Evolutionary conservation across 768 basidiomycete genomes (phyloP).

Genomic region (Mycena galericulata): DNA sequence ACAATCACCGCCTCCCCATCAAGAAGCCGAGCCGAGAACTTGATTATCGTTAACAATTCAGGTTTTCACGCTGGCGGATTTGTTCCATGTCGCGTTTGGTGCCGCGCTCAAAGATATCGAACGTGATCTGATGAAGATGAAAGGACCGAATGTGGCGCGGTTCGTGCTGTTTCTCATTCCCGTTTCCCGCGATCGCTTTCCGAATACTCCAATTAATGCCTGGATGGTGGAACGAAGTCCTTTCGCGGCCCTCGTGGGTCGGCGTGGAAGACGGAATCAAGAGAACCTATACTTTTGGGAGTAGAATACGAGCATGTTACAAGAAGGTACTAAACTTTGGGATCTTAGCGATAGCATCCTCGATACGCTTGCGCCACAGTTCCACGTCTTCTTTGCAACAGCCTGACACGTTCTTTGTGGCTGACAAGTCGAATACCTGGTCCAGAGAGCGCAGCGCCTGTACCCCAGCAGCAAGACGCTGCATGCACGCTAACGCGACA

Average conservation of each 20-base stretch:
- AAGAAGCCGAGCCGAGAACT: no score
- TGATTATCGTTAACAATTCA: no score
- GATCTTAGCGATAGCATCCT: neutral
- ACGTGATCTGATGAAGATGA: conserved; percentile 39
- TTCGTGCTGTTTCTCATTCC: no score
- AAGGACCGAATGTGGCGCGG: conserved; percentile 61
- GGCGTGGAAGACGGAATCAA: no score
- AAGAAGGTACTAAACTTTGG: conserved; percentile 19
- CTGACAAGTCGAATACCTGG: neutral
- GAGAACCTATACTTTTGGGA: no score
- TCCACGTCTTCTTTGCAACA: neutral
- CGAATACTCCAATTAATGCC: no score
- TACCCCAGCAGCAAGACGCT: neutral
- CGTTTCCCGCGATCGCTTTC: no score
- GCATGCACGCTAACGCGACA: neutral
- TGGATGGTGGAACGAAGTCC: no score
- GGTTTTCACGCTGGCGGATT: conserved; percentile 57
- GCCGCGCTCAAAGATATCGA: conserved; percentile 38
- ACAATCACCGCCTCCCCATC: no score
- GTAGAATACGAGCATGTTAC: no score
- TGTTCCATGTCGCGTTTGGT: conserved; percentile 57
- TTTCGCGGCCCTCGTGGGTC: no score
- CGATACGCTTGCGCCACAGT: conserved; percentile 2
- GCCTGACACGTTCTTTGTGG: neutral
- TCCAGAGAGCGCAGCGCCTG: conserved; percentile 1